Percentiles rank a stretch among this genome's conserved stretches.
Conservation (phyloP, 1,284 basidiomycete species). For the Moesziomyces globuligerus region DNA sequence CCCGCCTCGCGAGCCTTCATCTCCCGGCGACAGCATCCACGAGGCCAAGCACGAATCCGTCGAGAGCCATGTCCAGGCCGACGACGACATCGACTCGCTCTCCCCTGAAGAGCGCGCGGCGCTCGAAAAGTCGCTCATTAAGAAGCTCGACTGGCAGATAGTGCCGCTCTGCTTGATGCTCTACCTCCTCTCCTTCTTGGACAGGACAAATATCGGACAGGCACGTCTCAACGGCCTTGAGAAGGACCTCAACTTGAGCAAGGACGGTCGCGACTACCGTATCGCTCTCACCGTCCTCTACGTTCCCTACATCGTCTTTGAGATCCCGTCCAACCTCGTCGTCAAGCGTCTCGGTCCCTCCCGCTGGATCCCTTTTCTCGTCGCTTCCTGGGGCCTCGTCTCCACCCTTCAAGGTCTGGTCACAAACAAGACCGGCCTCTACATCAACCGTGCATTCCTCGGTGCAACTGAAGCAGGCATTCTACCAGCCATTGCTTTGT, state of each 20-base stretch:
- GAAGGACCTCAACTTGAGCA: conserved; percentile 31
- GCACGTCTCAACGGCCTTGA: conserved; percentile 50
- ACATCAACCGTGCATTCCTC: conserved; percentile 59
- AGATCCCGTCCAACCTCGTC: conserved; percentile 58
- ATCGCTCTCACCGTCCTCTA: conserved; percentile 59
- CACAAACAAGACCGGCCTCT: conserved; percentile 50
- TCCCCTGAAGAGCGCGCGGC: conserved; percentile 22
- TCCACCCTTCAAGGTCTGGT: conserved; percentile 58
- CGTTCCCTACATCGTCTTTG: conserved; percentile 63
- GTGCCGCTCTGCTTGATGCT: conserved; percentile 53
- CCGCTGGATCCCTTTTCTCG: conserved; percentile 55
- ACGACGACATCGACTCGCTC: conserved; percentile 28
- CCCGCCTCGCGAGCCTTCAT: conserved; percentile 19
- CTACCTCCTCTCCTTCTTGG: conserved; percentile 51
- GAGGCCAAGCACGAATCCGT: conserved; percentile 18
- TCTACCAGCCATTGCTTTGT: conserved; percentile 55
- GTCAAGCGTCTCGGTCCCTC: conserved; percentile 56
- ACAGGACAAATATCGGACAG: conserved; percentile 59
- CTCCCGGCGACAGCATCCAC: conserved; percentile 25
- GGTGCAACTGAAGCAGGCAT: conserved; percentile 57
- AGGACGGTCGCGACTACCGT: conserved; percentile 45
- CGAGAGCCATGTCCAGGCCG: conserved; percentile 8
- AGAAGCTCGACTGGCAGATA: conserved; percentile 61
- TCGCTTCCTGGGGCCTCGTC: conserved; percentile 55
- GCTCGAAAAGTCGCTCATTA: conserved; percentile 42